phyloP scores from a whole-genome alignment of 768 basidiomycete species.

The Filobasidium wieringae region DNA sequence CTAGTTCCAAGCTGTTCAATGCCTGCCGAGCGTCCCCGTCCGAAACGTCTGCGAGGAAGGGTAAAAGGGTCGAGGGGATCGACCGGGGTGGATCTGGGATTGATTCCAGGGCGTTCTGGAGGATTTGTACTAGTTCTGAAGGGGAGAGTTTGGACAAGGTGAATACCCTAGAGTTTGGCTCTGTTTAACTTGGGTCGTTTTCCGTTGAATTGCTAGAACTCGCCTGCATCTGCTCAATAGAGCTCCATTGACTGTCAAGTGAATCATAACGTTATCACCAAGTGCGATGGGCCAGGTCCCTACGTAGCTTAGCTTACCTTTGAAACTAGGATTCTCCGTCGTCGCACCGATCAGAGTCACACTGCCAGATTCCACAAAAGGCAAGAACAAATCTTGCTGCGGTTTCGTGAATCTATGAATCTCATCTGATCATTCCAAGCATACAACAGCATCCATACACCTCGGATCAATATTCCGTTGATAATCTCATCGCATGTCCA shows the following conservation, averaged over 20 bases:
- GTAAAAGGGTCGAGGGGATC: slow-evolving; percentile 28
- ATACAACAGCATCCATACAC: background rate
- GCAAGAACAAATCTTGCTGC: slow-evolving; percentile 61
- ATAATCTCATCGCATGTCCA: background rate
- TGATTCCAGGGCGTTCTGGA: slow-evolving; percentile 46
- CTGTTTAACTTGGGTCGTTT: background rate
- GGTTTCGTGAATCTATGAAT: slow-evolving; percentile 50
- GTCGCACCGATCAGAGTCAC: slow-evolving; percentile 75
- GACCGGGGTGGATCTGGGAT: slow-evolving; percentile 34
- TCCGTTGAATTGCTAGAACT: slow-evolving; percentile 19
- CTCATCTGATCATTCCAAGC: slow-evolving; percentile 46
- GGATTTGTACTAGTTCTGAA: slow-evolving; percentile 50
- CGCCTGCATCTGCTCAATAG: slow-evolving; percentile 66
- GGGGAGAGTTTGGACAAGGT: slow-evolving; percentile 57
- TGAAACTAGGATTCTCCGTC: slow-evolving; percentile 82
- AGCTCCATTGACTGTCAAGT: slow-evolving; percentile 47
- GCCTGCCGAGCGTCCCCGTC: slow-evolving; percentile 67
- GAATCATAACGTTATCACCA: background rate
- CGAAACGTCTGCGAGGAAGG: slow-evolving; percentile 35
- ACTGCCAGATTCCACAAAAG: slow-evolving; percentile 65
- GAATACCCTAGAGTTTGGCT: slow-evolving; percentile 55
- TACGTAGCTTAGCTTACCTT: slow-evolving; percentile 25
- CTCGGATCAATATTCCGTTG: background rate
- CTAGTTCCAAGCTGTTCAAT: slow-evolving; percentile 62
- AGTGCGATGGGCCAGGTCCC: background rate